Conservation (phyloP, 2,329 filamentous ascomycete species). For the Aspergillus proliferans region DNA sequence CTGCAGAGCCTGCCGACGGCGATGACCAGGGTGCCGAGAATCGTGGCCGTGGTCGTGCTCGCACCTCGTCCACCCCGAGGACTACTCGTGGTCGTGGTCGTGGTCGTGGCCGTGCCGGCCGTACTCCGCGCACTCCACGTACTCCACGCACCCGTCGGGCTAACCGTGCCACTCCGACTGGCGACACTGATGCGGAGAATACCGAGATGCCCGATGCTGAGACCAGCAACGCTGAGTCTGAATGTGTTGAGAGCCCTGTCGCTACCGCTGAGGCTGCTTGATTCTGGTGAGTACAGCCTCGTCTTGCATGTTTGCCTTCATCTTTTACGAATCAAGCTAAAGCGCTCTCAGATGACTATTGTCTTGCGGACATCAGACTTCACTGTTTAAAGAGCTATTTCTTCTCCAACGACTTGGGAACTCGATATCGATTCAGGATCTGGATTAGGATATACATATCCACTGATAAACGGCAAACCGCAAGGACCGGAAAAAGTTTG, state of each 20-base stretch:
- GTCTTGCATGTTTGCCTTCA: not conserved
- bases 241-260: too few relatives aligned
- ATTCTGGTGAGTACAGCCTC: not conserved
- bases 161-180: not conserved
- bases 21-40: not conserved
- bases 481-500: not conserved
- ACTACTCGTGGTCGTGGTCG: not conserved
- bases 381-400: too few relatives aligned
- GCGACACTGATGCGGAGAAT: too few relatives aligned
- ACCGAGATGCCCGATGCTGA: too few relatives aligned
- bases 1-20: not conserved
- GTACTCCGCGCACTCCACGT: not conserved
- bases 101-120: not conserved
- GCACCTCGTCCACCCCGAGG: not conserved
- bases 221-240: too few relatives aligned
- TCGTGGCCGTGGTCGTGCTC: not conserved
- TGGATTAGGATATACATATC: too few relatives aligned
- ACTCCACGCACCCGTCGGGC: not conserved
- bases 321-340: not conserved
- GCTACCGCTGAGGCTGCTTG: too few relatives aligned
- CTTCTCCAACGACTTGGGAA: too few relatives aligned
- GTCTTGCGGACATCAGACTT: not conserved
- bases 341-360: not conserved
- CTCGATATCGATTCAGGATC: too few relatives aligned
- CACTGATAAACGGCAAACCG: not conserved